Percentiles rank a stretch among this genome's conserved stretches.
These are phyloP conservation scores for Ogataea philodendri DNA, from an alignment of 805 yeast genomes.

Conservation along the genomic window DNA sequence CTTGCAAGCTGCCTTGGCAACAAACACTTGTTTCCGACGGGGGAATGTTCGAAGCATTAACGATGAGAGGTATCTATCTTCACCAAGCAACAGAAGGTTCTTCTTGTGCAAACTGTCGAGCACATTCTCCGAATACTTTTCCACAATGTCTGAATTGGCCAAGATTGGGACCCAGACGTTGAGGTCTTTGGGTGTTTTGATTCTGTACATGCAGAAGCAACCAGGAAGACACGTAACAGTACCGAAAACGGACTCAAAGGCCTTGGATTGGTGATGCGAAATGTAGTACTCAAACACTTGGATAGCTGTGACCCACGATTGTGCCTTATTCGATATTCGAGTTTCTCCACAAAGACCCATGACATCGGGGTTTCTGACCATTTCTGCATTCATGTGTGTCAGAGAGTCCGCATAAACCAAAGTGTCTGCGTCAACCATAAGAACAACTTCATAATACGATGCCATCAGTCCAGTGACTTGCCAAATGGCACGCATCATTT, in stretches of 20 bases:
- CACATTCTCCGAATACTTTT: slow-evolving; percentile 83
- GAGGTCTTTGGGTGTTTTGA: slow-evolving; percentile 80
- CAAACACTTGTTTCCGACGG: slow-evolving; percentile 79
- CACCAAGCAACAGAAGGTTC: slow-evolving; percentile 82
- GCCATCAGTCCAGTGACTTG: slow-evolving; percentile 82
- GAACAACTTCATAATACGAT: slow-evolving; percentile 71
- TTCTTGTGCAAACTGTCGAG: slow-evolving; percentile 82
- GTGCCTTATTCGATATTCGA: slow-evolving; percentile 77
- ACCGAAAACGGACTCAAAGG: slow-evolving; percentile 92
- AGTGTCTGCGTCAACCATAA: slow-evolving; percentile 96
- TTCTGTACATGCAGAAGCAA: slow-evolving; percentile 88
- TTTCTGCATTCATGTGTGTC: slow-evolving; percentile 86
- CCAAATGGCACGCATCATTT: slow-evolving; percentile 73
- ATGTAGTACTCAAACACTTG: slow-evolving; percentile 93
- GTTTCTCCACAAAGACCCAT: slow-evolving; percentile 98
- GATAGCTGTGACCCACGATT: slow-evolving; percentile 87
- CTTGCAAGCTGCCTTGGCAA: slow-evolving; percentile 89
- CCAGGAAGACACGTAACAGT: slow-evolving; percentile 96
- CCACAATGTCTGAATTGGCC: slow-evolving; percentile 92
- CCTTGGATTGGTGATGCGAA: slow-evolving; percentile 92
- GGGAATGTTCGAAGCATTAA: slow-evolving; percentile 89
- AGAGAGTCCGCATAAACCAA: slow-evolving; percentile 81
- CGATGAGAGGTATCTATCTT: slow-evolving; percentile 82
- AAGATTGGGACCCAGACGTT: slow-evolving; percentile 91
- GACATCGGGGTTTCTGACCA: slow-evolving; percentile 79